Percentiles rank a stretch among this genome's conserved stretches.
Evolutionary conservation across 441 rosid species (phyloP).

Genomic region (Flueggea neowawraea): DNA sequence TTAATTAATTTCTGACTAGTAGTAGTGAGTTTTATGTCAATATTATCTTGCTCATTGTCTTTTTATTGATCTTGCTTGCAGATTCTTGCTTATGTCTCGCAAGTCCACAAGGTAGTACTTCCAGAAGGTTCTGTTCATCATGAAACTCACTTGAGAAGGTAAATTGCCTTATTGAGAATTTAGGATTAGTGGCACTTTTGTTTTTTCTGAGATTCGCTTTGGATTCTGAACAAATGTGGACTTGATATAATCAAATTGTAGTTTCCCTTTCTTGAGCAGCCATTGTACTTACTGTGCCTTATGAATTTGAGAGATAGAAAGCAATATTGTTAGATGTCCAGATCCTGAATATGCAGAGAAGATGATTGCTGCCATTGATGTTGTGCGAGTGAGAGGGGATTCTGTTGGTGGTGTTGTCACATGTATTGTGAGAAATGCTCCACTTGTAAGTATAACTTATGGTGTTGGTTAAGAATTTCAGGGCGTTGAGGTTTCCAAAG

Average conservation of each 20-base stretch:
- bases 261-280: background rate
- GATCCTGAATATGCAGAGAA: conserved; percentile 92
- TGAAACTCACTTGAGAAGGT: conserved; percentile 80
- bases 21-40: background rate
- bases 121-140: conserved; percentile 72
- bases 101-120: conserved; percentile 79
- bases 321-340: conserved; percentile 95
- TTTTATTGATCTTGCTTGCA: conserved; percentile 23
- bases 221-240: too few relatives aligned
- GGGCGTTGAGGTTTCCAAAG: background rate
- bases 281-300: conserved; percentile 5
- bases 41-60: background rate
- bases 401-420: conserved; percentile 98
- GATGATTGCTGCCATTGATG: conserved; percentile 93
- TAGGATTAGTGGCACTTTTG: background rate
- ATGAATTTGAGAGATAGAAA: conserved; percentile 62
- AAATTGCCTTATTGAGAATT: background rate
- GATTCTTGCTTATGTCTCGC: conserved; percentile 96
- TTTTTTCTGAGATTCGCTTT: too few relatives aligned
- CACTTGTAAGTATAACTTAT: conserved; percentile 53
- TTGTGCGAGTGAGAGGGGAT: conserved; percentile 77
- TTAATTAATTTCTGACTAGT: background rate
- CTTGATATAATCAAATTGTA: background rate
- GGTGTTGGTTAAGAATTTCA: background rate
- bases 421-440: conserved; percentile 86